Base-by-base conservation (phyloP, 2,329 filamentous ascomycete species). In the Clonostachys byssicola region DNA sequence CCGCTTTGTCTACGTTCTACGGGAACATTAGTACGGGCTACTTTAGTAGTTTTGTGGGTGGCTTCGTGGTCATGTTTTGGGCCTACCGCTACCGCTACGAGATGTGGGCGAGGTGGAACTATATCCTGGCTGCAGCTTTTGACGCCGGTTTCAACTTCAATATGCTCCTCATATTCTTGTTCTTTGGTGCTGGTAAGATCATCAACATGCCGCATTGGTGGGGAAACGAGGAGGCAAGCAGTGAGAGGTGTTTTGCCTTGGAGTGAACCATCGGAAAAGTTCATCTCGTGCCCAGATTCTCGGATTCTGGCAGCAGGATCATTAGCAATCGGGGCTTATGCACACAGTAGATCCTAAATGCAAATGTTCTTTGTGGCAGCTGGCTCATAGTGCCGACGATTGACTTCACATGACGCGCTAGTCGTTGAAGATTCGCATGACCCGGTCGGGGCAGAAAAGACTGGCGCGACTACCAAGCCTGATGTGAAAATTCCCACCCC, bases 141-240 rank as follows among this genome's bases (percentile, higher is more conserved):
- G 80, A 84, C 58, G 78, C 80, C 0, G 80, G 78, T 0, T 84
- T 81, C 57, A 84, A 84, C 57, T 64, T 83, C 17, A 81, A 81
- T 51, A 72, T 83, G 72, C 53, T 85, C 50, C 63, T 83, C 16
- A 74, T 82, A n/a, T 84, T 83, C 58, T 57, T 83, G 49, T 77
- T 75, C 50, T 81, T 83, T 53, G 75, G 78, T 2, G 73, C 74
- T 7, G 78, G 71, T 1, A 81, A 77, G 64, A 67, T 78, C 34
- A 62, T 82, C 8, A 67, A 62, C 14, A 83, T 83, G 80, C 78
- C 79, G n/a, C 58, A 79, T 50, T 84, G 81, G 81, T 84, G 80
- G 78, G 80, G 80, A 0, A 84, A 84, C 54, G 74, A 81, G 52
- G 69, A 62, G 30, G 63, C 69, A 16, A 78, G 66, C 46, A 74